Evolutionary conservation across 192 early-diverging fungal genomes (phyloP).

Genomic region (Piromyces finnis): DNA sequence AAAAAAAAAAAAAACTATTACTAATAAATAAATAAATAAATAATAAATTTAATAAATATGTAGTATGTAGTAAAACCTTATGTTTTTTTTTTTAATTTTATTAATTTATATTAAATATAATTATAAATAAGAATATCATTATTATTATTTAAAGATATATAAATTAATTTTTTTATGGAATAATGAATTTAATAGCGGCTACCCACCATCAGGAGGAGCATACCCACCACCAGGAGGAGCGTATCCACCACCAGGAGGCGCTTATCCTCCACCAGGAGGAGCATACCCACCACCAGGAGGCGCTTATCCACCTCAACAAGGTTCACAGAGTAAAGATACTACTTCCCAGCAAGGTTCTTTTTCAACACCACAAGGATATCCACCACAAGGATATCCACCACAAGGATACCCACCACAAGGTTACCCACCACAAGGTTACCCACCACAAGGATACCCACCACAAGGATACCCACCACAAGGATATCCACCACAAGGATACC

Average conservation of each 20-base stretch:
- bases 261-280: neutral
- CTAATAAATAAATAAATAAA: no score
- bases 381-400: neutral
- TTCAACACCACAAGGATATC: neutral
- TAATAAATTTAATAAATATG: no score
- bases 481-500: no score
- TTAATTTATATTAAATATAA: no score
- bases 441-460: neutral
- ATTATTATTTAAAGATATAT: no score
- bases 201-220: neutral
- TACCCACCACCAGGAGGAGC: neutral
- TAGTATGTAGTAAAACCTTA: no score
- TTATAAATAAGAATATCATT: no score
- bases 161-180: no score
- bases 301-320: neutral
- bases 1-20: no score
- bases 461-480: neutral
- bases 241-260: neutral
- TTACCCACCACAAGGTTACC: neutral
- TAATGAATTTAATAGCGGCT: neutral
- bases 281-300: neutral
- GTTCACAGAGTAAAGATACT: neutral
- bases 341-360: neutral
- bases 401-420: no score
- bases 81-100: no score